These are phyloP conservation scores for Fraxinus americana DNA, from an alignment of 257 asterid genomes.

Conservation along the genomic window DNA sequence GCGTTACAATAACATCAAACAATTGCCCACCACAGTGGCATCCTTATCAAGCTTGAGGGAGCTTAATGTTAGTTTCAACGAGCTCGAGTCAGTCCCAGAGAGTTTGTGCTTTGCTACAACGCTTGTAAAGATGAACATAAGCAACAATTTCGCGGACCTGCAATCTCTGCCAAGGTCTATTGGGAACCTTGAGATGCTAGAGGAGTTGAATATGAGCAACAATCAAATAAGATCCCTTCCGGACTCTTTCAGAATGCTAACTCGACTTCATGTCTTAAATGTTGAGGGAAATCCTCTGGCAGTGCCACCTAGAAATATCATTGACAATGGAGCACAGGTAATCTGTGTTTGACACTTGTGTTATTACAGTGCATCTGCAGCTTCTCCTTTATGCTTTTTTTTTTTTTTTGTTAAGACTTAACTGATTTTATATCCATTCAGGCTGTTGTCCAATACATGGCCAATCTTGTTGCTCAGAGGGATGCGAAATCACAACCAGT, in stretches of 20 bases:
- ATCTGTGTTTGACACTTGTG: neutral
- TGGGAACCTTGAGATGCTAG: conserved; percentile 84
- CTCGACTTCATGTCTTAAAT: conserved; percentile 52
- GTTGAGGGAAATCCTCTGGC: conserved; percentile 83
- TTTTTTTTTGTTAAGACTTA: conserved; percentile 10
- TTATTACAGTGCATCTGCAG: neutral
- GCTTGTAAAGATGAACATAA: conserved; percentile 74
- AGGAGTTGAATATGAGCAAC: conserved; percentile 82
- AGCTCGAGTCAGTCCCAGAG: conserved; percentile 82
- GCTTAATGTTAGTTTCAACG: conserved; percentile 80
- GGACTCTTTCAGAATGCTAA: conserved; percentile 78
- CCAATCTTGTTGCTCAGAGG: conserved; percentile 65
- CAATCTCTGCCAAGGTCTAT: conserved; percentile 76
- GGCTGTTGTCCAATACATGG: conserved; percentile 85
- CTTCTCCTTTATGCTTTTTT: neutral
- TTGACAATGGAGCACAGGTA: conserved; percentile 80
- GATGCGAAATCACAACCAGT: conserved; percentile 54
- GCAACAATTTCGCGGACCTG: conserved; percentile 87
- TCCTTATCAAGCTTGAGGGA: conserved; percentile 65
- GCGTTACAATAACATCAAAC: conserved; percentile 72
- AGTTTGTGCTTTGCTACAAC: conserved; percentile 88
- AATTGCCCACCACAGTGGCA: conserved; percentile 83
- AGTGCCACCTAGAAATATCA: conserved; percentile 57
- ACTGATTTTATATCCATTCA: conserved; percentile 31
- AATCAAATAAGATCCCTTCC: conserved; percentile 81